phyloP scores from a whole-genome alignment of 1,284 basidiomycete genomes.

The Coriolopsis trogii region DNA sequence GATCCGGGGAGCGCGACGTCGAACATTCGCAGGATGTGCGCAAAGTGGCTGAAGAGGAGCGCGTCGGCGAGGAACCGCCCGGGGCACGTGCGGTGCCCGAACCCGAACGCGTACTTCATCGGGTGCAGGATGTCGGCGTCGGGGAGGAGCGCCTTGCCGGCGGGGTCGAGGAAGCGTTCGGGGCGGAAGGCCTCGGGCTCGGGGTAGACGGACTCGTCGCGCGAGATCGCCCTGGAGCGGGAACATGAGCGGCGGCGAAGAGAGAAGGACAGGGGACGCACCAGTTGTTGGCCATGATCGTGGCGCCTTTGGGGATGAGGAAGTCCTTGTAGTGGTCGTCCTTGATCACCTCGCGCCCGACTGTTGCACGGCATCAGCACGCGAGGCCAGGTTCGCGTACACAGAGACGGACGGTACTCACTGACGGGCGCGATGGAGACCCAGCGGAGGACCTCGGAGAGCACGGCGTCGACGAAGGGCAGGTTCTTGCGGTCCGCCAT shows the following conservation, averaged over 20 bases:
- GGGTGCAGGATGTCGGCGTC: constrained; percentile 17
- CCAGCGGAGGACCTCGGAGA: constrained; percentile 39
- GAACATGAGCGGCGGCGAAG: not conserved
- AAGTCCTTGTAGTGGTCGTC: constrained; percentile 33
- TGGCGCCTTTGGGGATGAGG: constrained; percentile 32
- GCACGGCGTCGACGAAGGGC: constrained; percentile 35
- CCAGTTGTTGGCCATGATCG: constrained; percentile 32
- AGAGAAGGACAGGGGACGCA: constrained; percentile 2
- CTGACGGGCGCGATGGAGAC: constrained; percentile 34
- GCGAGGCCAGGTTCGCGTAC: not conserved
- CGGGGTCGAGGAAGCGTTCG: constrained; percentile 20
- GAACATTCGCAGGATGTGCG: constrained; percentile 20
- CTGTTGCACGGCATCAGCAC: not conserved
- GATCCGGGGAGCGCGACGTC: constrained; percentile 15
- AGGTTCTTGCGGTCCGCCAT: constrained; percentile 34
- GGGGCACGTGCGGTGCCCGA: constrained; percentile 22
- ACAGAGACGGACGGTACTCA: not conserved
- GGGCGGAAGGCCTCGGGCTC: constrained; percentile 26
- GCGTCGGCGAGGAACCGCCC: constrained; percentile 25
- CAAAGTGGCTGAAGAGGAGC: constrained; percentile 23
- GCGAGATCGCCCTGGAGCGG: constrained; percentile 22
- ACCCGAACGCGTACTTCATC: constrained; percentile 35
- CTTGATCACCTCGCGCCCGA: constrained; percentile 27
- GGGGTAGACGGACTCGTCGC: constrained; percentile 22
- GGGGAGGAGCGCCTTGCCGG: constrained; percentile 17